These are phyloP conservation scores for Macrocybe sp. DNA, from an alignment of 1,284 basidiomycete species.

Conservation along the genomic window DNA sequence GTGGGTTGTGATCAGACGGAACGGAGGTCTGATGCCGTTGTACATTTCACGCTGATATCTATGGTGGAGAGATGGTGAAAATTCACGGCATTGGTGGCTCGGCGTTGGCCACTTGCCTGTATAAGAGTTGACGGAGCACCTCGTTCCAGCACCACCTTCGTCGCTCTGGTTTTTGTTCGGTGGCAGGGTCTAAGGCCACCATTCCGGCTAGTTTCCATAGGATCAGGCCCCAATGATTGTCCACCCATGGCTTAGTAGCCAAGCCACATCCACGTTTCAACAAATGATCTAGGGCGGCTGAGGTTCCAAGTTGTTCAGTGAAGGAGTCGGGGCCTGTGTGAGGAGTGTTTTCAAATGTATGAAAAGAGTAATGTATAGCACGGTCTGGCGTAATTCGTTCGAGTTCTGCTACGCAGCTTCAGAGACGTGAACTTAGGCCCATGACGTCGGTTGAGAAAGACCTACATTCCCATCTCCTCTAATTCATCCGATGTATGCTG, in stretches of 20 bases:
- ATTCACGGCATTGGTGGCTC: background rate
- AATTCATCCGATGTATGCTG: constrained; percentile 46
- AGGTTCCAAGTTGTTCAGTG: constrained; percentile 39
- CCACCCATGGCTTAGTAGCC: constrained; percentile 77
- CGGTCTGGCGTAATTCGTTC: constrained; percentile 51
- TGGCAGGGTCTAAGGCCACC: constrained; percentile 65
- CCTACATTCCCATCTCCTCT: constrained; percentile 59
- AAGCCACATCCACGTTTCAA: constrained; percentile 49
- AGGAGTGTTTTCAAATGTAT: constrained; percentile 24
- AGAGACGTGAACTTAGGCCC: constrained; percentile 7
- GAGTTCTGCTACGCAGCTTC: constrained; percentile 53
- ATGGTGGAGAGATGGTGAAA: constrained; percentile 1
- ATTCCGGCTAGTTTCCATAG: constrained; percentile 94
- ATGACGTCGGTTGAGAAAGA: constrained; percentile 6
- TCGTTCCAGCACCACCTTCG: constrained; percentile 78
- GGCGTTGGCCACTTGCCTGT: constrained; percentile 52
- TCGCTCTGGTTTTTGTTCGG: constrained; percentile 39
- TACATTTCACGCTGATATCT: constrained; percentile 93
- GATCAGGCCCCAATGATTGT: constrained; percentile 88
- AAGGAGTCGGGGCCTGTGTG: constrained; percentile 17
- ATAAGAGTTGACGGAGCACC: constrained; percentile 78
- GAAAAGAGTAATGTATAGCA: constrained; percentile 66
- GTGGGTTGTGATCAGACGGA: constrained; percentile 74
- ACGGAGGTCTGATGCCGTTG: constrained; percentile 70
- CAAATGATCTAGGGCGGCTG: constrained; percentile 50